Percentiles rank a stretch among this genome's conserved stretches.
Conservation (phyloP, 2,329 filamentous ascomycete species). For the Cercospora sojina region DNA sequence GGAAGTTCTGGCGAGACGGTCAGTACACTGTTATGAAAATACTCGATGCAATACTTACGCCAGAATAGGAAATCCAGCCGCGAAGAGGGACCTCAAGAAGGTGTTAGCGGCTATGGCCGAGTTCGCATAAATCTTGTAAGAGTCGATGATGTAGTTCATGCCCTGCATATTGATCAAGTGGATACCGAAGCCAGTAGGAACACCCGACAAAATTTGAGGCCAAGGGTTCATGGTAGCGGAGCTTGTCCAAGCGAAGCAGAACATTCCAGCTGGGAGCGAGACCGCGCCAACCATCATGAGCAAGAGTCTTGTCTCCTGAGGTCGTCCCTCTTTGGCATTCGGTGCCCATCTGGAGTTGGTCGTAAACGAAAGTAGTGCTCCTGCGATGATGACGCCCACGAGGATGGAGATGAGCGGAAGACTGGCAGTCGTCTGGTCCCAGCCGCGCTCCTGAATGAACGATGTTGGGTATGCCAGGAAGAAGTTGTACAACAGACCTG, state of each 20-base stretch:
- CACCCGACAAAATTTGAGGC: conserved; percentile 38
- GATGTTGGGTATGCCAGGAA: conserved; percentile 37
- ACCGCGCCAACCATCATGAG: conserved; percentile 42
- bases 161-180: conserved; percentile 31
- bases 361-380: conserved; percentile 41
- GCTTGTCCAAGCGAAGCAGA: conserved; percentile 43
- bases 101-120: conserved; percentile 26
- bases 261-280: conserved; percentile 38
- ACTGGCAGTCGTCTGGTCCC: conserved; percentile 74
- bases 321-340: conserved; percentile 41
- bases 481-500: conserved; percentile 40
- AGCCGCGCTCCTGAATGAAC: conserved; percentile 69
- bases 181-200: conserved; percentile 33
- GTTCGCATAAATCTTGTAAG: conserved; percentile 44
- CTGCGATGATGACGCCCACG: conserved; percentile 63
- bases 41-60: conserved; percentile 12
- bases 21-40: background rate
- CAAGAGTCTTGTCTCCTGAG: conserved; percentile 47
- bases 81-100: conserved; percentile 27
- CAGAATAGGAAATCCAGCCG: conserved; percentile 36
- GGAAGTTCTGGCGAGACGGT: conserved; percentile 1
- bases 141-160: conserved; percentile 57
- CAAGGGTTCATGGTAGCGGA: conserved; percentile 51
- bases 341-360: conserved; percentile 45
- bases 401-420: conserved; percentile 72